Evolutionary conservation across 140 eudicot genomes (phyloP), one percentile per base, ranked within the genome.

Genomic region (Senecio squalidus): DNA sequence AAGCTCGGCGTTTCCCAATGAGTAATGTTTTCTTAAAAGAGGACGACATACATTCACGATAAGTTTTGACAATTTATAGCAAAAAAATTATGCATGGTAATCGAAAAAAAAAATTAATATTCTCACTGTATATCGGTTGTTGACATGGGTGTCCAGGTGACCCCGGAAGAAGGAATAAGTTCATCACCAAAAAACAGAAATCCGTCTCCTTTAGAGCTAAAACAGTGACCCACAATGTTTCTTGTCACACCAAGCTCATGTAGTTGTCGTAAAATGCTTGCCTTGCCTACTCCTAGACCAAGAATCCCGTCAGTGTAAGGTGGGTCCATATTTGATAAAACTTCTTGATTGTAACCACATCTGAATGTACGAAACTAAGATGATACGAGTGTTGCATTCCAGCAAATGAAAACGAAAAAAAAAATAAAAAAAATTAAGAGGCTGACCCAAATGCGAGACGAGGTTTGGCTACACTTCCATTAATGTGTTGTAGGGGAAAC

Each of bases 201-300:
- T 0, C 99, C 99, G n/a, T 82, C 96, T 40, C 95, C 89, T 76
- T 74, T 75, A 18, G 74, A 57, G 61, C 99, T 65, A 20, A 93
- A 76, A 66, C 99, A 93, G 66, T 88, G 96, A 30, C 99, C 99
- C 58, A 93, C 78, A 0, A 88, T 82, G 46, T 79, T 84, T 67
- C 79, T 62, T 31, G 83, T 82, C 16, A 93, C 7, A 54, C 94
- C 81, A 5, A 77, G 64, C 21, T 57, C 68, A 28, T 58, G 28
- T n/a, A 93, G 63, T 50, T 93, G 99, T 2, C 69, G 40, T 51
- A 88, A 47, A 44, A 93, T 71, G 80, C 94, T 88, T 27, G 83
- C 76, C 73, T 84, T 77, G 2, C 94, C 90, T 53, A 46, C 30
- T 15, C 95, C 87, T 26, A 93, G 82, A 54, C 99, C 99, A 53